Percentiles rank a stretch among this genome's conserved stretches.
phyloP scores from a whole-genome alignment of 768 basidiomycete genomes.

The Hypholoma fasciculare region DNA sequence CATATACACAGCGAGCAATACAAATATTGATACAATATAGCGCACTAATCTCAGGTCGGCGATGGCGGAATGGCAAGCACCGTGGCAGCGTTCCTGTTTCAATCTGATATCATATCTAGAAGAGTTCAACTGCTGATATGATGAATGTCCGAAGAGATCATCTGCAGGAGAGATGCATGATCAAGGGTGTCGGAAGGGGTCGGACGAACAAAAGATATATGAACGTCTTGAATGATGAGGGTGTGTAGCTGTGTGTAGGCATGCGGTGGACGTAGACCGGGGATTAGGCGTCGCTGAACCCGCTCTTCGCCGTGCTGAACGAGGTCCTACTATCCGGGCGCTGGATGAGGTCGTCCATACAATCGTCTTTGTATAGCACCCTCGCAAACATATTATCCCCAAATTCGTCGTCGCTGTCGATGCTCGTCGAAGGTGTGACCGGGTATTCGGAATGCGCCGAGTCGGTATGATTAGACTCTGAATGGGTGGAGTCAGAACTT shows the following conservation, averaged over 20 bases:
- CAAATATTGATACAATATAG: not conserved
- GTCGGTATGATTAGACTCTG: conserved; percentile 12
- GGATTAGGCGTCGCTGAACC: conserved; percentile 21
- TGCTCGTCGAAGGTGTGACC: conserved; percentile 21
- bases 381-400: conserved; percentile 4
- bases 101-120: no score
- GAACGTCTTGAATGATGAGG: not conserved
- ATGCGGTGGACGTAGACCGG: not conserved
- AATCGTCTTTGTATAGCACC: conserved; percentile 10
- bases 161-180: not conserved
- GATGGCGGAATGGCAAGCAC: no score
- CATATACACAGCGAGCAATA: not conserved
- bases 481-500: conserved; percentile 15
- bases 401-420: conserved; percentile 17
- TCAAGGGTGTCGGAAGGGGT: not conserved
- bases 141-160: no score
- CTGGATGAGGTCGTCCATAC: conserved; percentile 14
- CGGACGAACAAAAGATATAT: not conserved
- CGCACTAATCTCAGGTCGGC: no score
- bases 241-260: not conserved
- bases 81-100: no score
- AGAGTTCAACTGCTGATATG: no score
- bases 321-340: conserved; percentile 34
- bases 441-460: conserved; percentile 17
- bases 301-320: conserved; percentile 34